These are phyloP conservation scores for Daldinia concentrica DNA, from an alignment of 495 filamentous ascomycete genomes.

Conservation along the genomic window DNA sequence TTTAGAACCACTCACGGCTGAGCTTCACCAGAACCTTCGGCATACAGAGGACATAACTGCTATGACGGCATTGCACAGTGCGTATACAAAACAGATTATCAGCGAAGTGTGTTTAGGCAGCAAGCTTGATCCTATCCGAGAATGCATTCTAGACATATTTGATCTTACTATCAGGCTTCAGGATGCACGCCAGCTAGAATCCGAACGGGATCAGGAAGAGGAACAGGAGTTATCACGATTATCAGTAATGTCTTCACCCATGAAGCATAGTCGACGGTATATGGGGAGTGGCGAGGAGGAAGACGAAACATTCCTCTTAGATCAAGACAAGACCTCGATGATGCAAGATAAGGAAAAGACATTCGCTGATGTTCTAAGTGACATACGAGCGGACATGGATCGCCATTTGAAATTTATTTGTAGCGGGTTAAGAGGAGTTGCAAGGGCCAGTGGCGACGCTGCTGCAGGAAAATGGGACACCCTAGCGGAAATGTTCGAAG, in stretches of 20 bases:
- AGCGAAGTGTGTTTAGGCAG: conserved; percentile 72
- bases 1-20: conserved; percentile 63
- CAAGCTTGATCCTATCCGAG: conserved; percentile 69
- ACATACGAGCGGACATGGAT: conserved; percentile 60
- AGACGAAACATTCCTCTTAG: conserved; percentile 48
- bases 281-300: conserved; percentile 53
- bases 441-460: conserved; percentile 64
- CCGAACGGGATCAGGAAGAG: conserved; percentile 51
- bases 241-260: conserved; percentile 43
- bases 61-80: conserved; percentile 76
- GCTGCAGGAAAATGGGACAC: conserved; percentile 65
- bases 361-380: conserved; percentile 52
- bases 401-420: conserved; percentile 63
- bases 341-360: conserved; percentile 48
- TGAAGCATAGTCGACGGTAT: conserved; percentile 36
- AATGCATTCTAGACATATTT: conserved; percentile 72
- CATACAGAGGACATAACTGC: conserved; percentile 78
- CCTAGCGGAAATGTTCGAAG: conserved; percentile 67
- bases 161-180: conserved; percentile 64
- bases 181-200: conserved; percentile 54
- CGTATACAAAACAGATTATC: conserved; percentile 68
- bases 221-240: conserved; percentile 51
- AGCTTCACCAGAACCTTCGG: conserved; percentile 63
- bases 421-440: conserved; percentile 64
- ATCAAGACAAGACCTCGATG: conserved; percentile 41